Evolutionary conservation across 2,329 filamentous ascomycete genomes (phyloP), one percentile per base, ranked within the genome.

Genomic region (Phaeosphaeriaceae sp.): DNA sequence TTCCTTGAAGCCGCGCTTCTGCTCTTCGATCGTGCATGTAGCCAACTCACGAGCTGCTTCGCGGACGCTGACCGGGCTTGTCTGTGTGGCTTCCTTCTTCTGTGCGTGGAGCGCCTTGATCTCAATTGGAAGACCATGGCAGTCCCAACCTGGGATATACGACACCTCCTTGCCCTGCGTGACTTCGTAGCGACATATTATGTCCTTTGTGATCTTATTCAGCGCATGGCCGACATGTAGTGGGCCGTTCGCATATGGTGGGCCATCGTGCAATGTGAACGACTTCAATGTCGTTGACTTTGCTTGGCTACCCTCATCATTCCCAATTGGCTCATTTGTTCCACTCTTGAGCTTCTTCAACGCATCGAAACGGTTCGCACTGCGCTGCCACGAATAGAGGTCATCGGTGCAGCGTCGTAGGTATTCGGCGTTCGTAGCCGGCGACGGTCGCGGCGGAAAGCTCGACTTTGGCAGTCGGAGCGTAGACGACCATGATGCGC

Each of bases 171-270:
- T 89, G 19, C 92, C 95, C 72, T 89, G 85, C 60, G 91, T 88
- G 59, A 98, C 81, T 79, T 97, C 88, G 60, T 90, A 88, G 42
- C 95, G 87, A 67, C 93, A 84, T 61, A 96, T 91, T 71, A 98
- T 91, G 78, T 99, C 95, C 82, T 99, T 99, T 58, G 97, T 83
- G 67, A 98, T 90, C 80, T 99, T 99, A 79, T 99, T 99, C 73
- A 99, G 82, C 36, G 95, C 93, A 82, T 99, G 95, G 2, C 95
- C 95, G 60, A 96, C 88, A 73, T 99, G 95, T 10, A 99, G 85
- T 46, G 85, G 86, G 15, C 95, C 95, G 80, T 99, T 99, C 63
- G 95, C 95, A 76, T 98, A 99, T 0, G 95, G 95, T 0, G 95
- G 95, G 0, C 95, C 95, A 87, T 99, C 95, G 74, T 98, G 95